These are phyloP conservation scores for Aspergillus ochraceoroseus DNA, from an alignment of 2,329 filamentous ascomycete species.

Conservation along the genomic window DNA sequence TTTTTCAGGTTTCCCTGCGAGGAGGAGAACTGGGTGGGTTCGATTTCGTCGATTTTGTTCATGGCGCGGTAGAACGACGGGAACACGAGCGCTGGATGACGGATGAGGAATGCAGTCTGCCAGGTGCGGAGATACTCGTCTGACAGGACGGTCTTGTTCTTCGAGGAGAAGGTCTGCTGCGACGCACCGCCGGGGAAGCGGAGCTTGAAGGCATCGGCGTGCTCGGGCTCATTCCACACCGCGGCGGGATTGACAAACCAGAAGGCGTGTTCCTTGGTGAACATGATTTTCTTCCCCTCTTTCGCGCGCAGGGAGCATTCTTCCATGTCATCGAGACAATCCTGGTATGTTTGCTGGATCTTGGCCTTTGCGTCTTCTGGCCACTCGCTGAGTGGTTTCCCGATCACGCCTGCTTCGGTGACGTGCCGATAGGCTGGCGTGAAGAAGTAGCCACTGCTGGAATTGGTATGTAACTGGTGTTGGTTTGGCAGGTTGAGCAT, in stretches of 20 bases:
- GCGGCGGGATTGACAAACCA: conserved; percentile 23
- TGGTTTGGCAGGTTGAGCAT: conserved; percentile 20
- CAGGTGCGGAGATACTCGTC: conserved; percentile 35
- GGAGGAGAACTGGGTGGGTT: too few species aligned
- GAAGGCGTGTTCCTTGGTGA: conserved; percentile 36
- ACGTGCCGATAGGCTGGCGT: conserved; percentile 12
- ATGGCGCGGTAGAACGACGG: conserved; percentile 37
- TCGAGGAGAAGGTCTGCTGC: conserved; percentile 1
- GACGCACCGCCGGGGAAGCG: not conserved
- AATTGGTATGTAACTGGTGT: conserved; percentile 15
- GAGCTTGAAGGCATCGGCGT: conserved; percentile 11
- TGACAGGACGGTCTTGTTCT: conserved; percentile 35
- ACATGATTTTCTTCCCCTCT: conserved; percentile 26
- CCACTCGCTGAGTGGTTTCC: conserved; percentile 26
- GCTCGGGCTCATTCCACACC: conserved; percentile 6
- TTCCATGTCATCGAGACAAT: conserved; percentile 26
- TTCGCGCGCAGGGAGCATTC: conserved; percentile 21
- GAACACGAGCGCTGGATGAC: conserved; percentile 40
- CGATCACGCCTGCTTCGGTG: too few species aligned
- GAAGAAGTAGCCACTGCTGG: conserved; percentile 21
- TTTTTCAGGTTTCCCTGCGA: too few species aligned
- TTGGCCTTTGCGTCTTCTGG: conserved; percentile 22
- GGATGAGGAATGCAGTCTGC: conserved; percentile 36
- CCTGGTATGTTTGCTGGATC: conserved; percentile 24
- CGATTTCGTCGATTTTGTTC: conserved; percentile 16